Percentiles rank a stretch among this genome's conserved stretches.
Evolutionary conservation across 805 yeast species (phyloP).

Genomic region (Sugiyamaella qingdaonensis): DNA sequence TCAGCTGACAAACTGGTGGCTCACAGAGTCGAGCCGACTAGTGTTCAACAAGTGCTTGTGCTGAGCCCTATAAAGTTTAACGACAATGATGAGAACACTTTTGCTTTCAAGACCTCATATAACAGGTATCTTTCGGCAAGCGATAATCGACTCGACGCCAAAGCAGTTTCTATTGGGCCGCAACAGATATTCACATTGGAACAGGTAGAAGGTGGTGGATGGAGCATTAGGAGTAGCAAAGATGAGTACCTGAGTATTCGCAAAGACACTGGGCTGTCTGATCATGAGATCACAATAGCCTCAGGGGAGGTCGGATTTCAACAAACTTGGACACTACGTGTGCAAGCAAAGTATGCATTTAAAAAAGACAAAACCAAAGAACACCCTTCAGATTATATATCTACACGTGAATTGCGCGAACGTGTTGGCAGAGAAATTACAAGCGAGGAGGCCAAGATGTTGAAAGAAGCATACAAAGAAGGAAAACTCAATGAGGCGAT

Average conservation of each 20-base stretch:
- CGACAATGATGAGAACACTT: constrained; percentile 12
- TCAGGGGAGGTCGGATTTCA: constrained; percentile 20
- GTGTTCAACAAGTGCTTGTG: constrained; percentile 35
- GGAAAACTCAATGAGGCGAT: constrained; percentile 39
- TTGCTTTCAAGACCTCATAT: constrained; percentile 30
- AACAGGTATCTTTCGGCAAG: constrained; percentile 30
- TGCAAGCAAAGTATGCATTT: constrained; percentile 25
- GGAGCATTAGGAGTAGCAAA: constrained; percentile 22
- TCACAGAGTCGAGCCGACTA: constrained; percentile 30
- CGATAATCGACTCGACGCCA: constrained; percentile 23
- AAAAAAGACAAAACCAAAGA: constrained; percentile 9
- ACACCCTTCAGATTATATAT: constrained; percentile 14
- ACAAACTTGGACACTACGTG: constrained; percentile 21
- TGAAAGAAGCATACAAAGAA: constrained; percentile 26
- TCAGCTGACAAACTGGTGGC: constrained; percentile 10
- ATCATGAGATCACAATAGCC: constrained; percentile 20
- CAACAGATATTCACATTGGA: constrained; percentile 27
- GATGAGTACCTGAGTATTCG: constrained; percentile 17
- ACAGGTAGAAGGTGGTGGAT: constrained; percentile 18
- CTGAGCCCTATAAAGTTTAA: constrained; percentile 18
- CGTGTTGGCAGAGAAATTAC: constrained; percentile 26
- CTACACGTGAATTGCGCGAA: constrained; percentile 25
- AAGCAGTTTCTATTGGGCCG: constrained; percentile 34
- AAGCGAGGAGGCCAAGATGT: constrained; percentile 19
- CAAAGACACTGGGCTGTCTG: constrained; percentile 8